Conservation (phyloP, 1,284 basidiomycete genomes). For the Ganoderma lucidum region DNA sequence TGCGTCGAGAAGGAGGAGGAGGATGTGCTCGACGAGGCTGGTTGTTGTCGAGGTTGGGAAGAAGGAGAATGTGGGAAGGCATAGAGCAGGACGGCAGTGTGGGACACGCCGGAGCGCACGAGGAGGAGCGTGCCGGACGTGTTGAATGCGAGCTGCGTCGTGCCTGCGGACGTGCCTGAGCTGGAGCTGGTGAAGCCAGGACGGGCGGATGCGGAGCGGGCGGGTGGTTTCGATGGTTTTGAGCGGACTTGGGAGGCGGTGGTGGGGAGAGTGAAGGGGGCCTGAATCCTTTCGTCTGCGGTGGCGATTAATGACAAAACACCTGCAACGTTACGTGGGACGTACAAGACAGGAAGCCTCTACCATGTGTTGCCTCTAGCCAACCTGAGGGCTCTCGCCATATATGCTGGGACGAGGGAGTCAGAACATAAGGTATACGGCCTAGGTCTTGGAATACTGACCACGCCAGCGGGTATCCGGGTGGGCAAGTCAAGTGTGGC, state of each 20-base stretch:
- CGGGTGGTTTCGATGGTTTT: constrained; percentile 63
- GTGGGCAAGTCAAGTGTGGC: constrained; percentile 66
- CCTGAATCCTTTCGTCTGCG: constrained; percentile 70
- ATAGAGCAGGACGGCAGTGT: constrained; percentile 54
- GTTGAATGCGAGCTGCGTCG: constrained; percentile 78
- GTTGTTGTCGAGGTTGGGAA: neutral
- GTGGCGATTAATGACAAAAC: neutral
- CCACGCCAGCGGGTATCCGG: constrained; percentile 62
- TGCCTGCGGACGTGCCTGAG: constrained; percentile 14
- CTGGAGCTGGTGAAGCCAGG: neutral
- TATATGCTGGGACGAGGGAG: constrained; percentile 42
- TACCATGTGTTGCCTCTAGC: constrained; percentile 80
- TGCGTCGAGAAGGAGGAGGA: constrained; percentile 4
- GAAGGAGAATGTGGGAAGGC: constrained; percentile 38
- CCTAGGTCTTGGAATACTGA: constrained; percentile 46
- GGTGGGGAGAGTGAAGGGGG: constrained; percentile 60
- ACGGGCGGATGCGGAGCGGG: constrained; percentile 9
- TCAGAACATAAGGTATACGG: neutral
- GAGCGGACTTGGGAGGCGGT: constrained; percentile 57
- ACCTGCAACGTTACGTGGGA: neutral
- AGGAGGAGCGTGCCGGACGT: constrained; percentile 75
- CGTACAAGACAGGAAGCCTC: constrained; percentile 85
- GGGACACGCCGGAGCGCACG: constrained; percentile 71
- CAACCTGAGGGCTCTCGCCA: constrained; percentile 87
- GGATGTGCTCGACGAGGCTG: constrained; percentile 7